Percentiles rank a stretch among this genome's conserved stretches.
Conservation (phyloP, 1,284 basidiomycete genomes). For the Cryptococcus depauperatus region DNA sequence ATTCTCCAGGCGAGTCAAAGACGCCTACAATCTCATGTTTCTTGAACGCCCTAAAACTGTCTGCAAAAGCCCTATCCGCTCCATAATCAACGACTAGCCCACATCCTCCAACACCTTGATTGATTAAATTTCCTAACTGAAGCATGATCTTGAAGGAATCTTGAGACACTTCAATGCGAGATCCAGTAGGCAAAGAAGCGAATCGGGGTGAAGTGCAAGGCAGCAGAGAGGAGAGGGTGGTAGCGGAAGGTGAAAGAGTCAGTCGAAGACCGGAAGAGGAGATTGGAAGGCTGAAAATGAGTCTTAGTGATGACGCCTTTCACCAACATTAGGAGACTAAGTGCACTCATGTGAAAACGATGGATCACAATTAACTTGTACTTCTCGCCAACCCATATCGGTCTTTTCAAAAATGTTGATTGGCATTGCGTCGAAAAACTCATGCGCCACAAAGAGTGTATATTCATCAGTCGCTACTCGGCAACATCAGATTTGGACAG, state of each 20-base stretch:
- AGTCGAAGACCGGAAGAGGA: conserved; percentile 52
- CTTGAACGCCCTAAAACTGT: conserved; percentile 86
- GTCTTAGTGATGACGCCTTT: background rate
- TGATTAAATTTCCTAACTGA: conserved; percentile 58
- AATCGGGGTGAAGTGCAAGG: conserved; percentile 65
- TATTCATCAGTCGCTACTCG: conserved; percentile 50
- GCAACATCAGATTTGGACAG: background rate
- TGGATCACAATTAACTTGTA: conserved; percentile 58
- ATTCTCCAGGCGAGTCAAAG: conserved; percentile 75
- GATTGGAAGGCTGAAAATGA: conserved; percentile 14
- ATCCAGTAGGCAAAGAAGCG: conserved; percentile 55
- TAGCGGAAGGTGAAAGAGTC: conserved; percentile 59
- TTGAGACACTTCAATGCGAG: conserved; percentile 70
- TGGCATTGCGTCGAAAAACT: conserved; percentile 96
- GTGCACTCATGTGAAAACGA: conserved; percentile 17
- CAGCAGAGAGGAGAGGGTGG: conserved; percentile 59
- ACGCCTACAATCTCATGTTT: conserved; percentile 78
- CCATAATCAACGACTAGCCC: conserved; percentile 91
- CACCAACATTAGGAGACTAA: background rate
- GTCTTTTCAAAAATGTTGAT: conserved; percentile 82
- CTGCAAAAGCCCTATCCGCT: conserved; percentile 58
- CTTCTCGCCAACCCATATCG: conserved; percentile 74
- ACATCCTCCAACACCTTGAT: conserved; percentile 53
- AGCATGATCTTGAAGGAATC: conserved; percentile 60
- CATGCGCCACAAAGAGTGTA: conserved; percentile 87